A percentile compares a stretch with the other conserved stretches of the same genome.
These are phyloP conservation scores for Lanmaoa pseudosensibilis DNA, from an alignment of 768 basidiomycete species.

Conservation along the genomic window DNA sequence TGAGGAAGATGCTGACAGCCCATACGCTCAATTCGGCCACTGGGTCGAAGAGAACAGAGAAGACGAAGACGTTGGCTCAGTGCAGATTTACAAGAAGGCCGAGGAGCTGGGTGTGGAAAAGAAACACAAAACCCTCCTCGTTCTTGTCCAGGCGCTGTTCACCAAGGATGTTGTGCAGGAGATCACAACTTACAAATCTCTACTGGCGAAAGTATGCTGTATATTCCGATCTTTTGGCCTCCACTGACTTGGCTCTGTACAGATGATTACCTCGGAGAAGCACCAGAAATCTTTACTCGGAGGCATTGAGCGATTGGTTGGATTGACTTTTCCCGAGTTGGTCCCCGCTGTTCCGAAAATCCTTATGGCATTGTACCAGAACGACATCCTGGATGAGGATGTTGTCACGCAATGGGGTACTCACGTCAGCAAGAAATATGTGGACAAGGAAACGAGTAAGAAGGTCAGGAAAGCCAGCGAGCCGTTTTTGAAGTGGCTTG, in stretches of 20 bases:
- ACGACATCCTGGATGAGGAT: conserved; percentile 90
- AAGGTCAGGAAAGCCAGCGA: conserved; percentile 94
- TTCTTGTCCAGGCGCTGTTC: conserved; percentile 84
- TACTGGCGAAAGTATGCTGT: conserved; percentile 66
- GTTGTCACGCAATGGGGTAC: conserved; percentile 91
- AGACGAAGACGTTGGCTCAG: conserved; percentile 35
- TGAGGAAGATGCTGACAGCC: conserved; percentile 83
- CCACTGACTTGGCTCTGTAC: conserved; percentile 8
- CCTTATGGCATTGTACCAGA: conserved; percentile 92
- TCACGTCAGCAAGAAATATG: conserved; percentile 95
- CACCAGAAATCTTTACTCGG: conserved; percentile 94
- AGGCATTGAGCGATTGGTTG: conserved; percentile 86
- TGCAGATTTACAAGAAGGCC: conserved; percentile 83
- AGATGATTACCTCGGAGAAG: conserved; percentile 92
- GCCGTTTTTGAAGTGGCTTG: conserved; percentile 95
- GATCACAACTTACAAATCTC: conserved; percentile 59
- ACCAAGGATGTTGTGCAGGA: conserved; percentile 67
- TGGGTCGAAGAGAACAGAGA: conserved; percentile 80
- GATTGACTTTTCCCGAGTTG: conserved; percentile 70
- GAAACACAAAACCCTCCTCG: conserved; percentile 88
- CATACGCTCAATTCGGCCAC: conserved; percentile 76
- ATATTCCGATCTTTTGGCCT: not conserved
- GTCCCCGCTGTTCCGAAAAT: conserved; percentile 80
- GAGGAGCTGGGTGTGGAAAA: conserved; percentile 90
- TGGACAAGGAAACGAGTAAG: conserved; percentile 93